Percentiles rank a stretch among this genome's conserved stretches.
These are phyloP conservation scores for Lagenidium giganteum DNA, from an alignment of 352 stramenopile genomes.

Conservation along the genomic window DNA sequence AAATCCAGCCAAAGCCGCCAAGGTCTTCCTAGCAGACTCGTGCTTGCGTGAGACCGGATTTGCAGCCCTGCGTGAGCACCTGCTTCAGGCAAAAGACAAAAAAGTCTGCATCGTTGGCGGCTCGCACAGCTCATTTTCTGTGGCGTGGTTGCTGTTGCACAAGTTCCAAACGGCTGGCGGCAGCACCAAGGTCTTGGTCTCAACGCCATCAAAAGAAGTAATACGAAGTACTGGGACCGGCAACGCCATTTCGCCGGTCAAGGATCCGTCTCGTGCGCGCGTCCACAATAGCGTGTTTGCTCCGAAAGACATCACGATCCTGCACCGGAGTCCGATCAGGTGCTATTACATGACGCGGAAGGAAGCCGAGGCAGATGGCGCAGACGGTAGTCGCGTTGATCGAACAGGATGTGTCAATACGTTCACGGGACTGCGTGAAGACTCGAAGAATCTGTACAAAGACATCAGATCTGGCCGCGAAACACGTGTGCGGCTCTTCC, in stretches of 20 bases:
- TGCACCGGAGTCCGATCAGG: slow-evolving; percentile 71
- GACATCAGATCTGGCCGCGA: slow-evolving; percentile 57
- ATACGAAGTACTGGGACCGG: too few relatives aligned
- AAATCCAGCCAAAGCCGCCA: slow-evolving; percentile 29
- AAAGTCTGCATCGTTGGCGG: slow-evolving; percentile 83
- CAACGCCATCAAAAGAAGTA: too few relatives aligned
- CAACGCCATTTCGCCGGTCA: too few relatives aligned
- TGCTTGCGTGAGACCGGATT: slow-evolving; percentile 67
- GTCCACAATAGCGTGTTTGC: slow-evolving; percentile 26
- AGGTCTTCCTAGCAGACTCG: slow-evolving; percentile 62
- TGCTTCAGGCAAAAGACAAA: slow-evolving; percentile 30
- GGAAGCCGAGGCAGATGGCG: slow-evolving; percentile 70
- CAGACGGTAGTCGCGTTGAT: slow-evolving; percentile 45
- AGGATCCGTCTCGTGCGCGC: too few relatives aligned
- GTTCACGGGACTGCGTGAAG: slow-evolving; percentile 79
- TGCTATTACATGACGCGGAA: slow-evolving; percentile 78
- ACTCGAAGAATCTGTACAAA: slow-evolving; percentile 77
- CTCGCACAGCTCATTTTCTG: slow-evolving; percentile 83
- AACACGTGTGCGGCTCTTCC: slow-evolving; percentile 59
- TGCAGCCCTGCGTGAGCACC: slow-evolving; percentile 30
- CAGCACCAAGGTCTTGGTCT: too few relatives aligned
- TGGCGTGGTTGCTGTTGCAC: slow-evolving; percentile 77
- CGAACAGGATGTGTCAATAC: slow-evolving; percentile 75
- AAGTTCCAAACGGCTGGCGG: too few relatives aligned
- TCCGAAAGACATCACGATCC: slow-evolving; percentile 72